phyloP scores from a whole-genome alignment of 2,329 filamentous ascomycete species.

The Colletotrichum trifolii region DNA sequence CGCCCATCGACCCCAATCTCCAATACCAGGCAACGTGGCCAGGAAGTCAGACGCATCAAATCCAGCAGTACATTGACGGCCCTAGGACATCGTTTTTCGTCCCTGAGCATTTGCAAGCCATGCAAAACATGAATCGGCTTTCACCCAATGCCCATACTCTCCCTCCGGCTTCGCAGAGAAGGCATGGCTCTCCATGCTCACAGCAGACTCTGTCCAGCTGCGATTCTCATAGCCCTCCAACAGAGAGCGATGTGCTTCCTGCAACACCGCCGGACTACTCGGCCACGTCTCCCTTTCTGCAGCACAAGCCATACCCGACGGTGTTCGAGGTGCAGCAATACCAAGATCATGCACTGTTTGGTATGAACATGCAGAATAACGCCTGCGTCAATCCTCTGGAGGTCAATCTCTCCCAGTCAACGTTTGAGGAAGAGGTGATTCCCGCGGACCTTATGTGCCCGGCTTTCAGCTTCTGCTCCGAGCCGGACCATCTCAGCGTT shows the following conservation, averaged over 20 bases:
- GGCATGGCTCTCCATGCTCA: constrained; percentile 50
- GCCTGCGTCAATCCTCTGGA: constrained; percentile 35
- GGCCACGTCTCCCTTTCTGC: constrained; percentile 44
- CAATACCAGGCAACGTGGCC: constrained; percentile 26
- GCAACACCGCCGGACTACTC: constrained; percentile 51
- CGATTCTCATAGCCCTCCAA: constrained; percentile 50
- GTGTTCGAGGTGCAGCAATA: constrained; percentile 21
- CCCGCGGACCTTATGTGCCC: constrained; percentile 1
- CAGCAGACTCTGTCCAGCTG: constrained; percentile 51
- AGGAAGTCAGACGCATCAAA: constrained; percentile 22
- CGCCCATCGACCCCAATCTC: constrained; percentile 28
- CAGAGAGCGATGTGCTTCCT: constrained; percentile 54
- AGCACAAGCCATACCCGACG: constrained; percentile 31
- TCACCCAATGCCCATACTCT: constrained; percentile 35
- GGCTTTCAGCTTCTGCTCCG: constrained; percentile 26
- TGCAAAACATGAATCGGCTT: constrained; percentile 12
- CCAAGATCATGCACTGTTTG: constrained; percentile 19
- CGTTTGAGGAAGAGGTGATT: constrained; percentile 26
- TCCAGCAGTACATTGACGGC: constrained; percentile 31
- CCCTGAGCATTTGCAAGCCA: constrained; percentile 19
- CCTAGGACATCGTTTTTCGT: constrained; percentile 35
- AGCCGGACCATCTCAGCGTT: constrained; percentile 15
- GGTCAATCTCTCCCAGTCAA: constrained; percentile 29
- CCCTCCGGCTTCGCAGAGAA: constrained; percentile 40
- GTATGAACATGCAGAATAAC: constrained; percentile 9